Conservation (phyloP, 2,329 filamentous ascomycete genomes). For the Claviceps pazoutovae region DNA sequence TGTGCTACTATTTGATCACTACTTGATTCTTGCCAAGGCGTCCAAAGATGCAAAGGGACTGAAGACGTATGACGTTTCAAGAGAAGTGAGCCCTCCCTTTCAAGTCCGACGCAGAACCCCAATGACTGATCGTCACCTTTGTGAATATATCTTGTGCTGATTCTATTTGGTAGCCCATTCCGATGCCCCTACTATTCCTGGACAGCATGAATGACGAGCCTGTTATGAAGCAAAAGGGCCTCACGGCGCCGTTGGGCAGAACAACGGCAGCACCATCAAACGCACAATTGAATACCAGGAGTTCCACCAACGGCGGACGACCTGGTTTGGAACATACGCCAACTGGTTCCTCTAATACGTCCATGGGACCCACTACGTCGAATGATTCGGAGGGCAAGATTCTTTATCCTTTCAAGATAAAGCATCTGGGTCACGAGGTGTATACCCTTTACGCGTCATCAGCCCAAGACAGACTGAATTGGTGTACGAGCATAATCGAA, state of each 20-base stretch:
- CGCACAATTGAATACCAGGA: constrained; percentile 39
- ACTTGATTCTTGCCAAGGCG: constrained; percentile 79
- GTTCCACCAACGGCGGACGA: constrained; percentile 36
- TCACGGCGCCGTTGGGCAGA: constrained; percentile 46
- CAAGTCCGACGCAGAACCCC: neutral
- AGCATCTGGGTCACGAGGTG: constrained; percentile 85
- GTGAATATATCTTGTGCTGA: neutral
- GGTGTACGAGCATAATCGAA: constrained; percentile 87
- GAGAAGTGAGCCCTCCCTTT: constrained; percentile 43
- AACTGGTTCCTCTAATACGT: constrained; percentile 52
- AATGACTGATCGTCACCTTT: neutral
- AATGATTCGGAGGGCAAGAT: constrained; percentile 70
- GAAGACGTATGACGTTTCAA: constrained; percentile 88
- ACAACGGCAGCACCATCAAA: constrained; percentile 47
- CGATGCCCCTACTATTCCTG: constrained; percentile 86
- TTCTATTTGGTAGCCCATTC: constrained; percentile 51
- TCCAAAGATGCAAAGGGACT: constrained; percentile 55
- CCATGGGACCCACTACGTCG: constrained; percentile 30
- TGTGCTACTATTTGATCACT: constrained; percentile 90
- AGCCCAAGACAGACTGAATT: constrained; percentile 62
- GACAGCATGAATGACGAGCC: constrained; percentile 89
- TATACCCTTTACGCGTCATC: constrained; percentile 82
- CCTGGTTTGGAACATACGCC: constrained; percentile 52
- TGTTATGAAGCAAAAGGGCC: constrained; percentile 68
- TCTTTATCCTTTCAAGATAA: constrained; percentile 87